Evolutionary conservation across 2,329 filamentous ascomycete species (phyloP), one percentile per base, ranked within the genome.

Genomic region (Fusarium sp.): DNA sequence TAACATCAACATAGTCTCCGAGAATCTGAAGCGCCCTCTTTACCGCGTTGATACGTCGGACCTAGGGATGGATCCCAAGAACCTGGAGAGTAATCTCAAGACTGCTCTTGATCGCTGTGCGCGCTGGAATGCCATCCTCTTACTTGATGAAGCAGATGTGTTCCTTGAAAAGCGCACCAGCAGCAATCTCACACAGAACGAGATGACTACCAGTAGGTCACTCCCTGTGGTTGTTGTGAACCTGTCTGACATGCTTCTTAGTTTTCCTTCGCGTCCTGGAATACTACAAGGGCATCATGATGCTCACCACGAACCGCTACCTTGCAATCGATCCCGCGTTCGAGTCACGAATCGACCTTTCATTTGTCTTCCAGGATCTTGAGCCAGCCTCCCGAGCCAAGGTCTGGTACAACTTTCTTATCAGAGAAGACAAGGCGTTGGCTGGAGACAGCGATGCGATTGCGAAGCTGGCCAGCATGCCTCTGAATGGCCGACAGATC

Each of bases 301-400:
- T 82, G 55, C 78, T 85, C 4, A 85, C 83, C 1, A 85, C 84
- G 8, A 86, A 85, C 69, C 79, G 83, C 6, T 80, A 83, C 13
- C 80, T 77, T 38, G 77, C 78, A 20, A 83, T 86, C 48, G 84
- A 86, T 72, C 75, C 79, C 20, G 84, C 84, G 36, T 83, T 86
- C 32, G 83, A 83, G 28, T 82, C 80, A n/a, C 82, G 84, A 11
- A 85, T 87, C 70, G 84, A 86, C 70, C 80, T 86, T 6, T 45
- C 77, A 0, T 73, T 85, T 2, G 79, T 82, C 41, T 84, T 83
- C 61, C 72, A 72, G 14, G 60, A 74, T 1, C 77, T 82, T 2
- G 73, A 78, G 30, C 36, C 64, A 13, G 50, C 54, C 1, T 75
- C 77, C 1, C 72, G 79, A 1, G 20, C 18, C 5, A 51, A 70